Evolutionary conservation across 2,329 filamentous ascomycete species (phyloP), one percentile per base, ranked within the genome.

Genomic region (Cytospora piceae): DNA sequence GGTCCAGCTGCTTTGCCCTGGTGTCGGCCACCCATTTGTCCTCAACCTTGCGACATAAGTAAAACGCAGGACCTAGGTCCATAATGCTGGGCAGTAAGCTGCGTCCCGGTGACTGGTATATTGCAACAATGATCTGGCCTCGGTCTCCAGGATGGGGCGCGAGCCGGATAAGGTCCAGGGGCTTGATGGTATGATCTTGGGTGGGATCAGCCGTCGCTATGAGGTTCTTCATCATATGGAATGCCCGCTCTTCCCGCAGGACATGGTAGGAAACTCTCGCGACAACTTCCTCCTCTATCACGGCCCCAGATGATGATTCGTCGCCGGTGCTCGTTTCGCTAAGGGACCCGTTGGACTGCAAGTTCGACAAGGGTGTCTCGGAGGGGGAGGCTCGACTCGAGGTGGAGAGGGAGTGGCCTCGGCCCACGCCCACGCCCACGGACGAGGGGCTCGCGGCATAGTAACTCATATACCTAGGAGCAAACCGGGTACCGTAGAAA

Each of bases 211-310:
- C 88, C 17, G 88, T 87, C 63, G 85, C 82, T 49, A 89, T 87
- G 58, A 97, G 82, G 67, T 83, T 87, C 77, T 90, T 92, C 73
- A 89, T 87, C 70, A 95, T 91, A 72, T 96, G 91, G 73, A 91
- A 97, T 65, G 94, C 90, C 68, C 94, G 85, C 80, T 98, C 94
- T 71, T 97, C 87, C 9, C 94, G 88, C 61, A 97, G 81, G 20
- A 90, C 85, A 77, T 97, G 92, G 68, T 87, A 89, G 0, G 94
- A 97, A 54, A 97, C 83, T 27, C 93, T 88, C 53, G 93, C 94
- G 32, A 97, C 82, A 7, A 97, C 89, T 9, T 85, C 84, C 68
- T 87, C 83, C 77, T 87, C 89, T 54, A 86, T 72, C 67, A 84
- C 85, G 52, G 82, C 80, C 68, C 82, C 78, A 70, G 53, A 72